Evolutionary conservation across 176 grass and related monocot species (phyloP).

Genomic region (Oryza longistaminata): DNA sequence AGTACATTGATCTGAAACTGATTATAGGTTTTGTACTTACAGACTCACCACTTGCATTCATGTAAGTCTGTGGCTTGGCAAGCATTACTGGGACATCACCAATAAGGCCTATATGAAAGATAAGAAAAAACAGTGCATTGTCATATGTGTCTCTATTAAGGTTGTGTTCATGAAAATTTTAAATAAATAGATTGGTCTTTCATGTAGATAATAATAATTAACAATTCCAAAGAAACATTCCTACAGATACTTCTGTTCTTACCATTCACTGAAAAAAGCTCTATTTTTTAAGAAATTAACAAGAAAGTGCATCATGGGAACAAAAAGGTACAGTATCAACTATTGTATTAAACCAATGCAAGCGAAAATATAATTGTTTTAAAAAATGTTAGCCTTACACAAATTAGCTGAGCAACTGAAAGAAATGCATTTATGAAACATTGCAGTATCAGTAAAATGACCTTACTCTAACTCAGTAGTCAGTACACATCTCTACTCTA

Average conservation of each 20-base stretch:
- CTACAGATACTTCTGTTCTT: not conserved
- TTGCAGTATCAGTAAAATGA: not conserved
- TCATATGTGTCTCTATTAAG: not conserved
- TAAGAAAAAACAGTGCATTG: not conserved
- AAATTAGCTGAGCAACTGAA: not conserved
- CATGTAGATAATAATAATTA: not conserved
- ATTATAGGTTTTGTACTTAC: slow-evolving; percentile 62
- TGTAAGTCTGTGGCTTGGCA: slow-evolving; percentile 89
- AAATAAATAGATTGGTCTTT: slow-evolving; percentile 2
- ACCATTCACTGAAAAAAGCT: not conserved
- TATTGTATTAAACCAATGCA: not conserved
- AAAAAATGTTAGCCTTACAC: not conserved
- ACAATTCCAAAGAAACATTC: not conserved
- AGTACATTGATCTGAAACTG: not conserved
- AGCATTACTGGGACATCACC: slow-evolving; percentile 81
- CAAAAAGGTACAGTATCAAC: not conserved
- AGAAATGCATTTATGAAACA: not conserved
- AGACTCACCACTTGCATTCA: slow-evolving; percentile 99
- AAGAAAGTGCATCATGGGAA: not conserved
- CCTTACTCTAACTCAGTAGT: not conserved
- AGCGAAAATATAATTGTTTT: not conserved
- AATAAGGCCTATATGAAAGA: slow-evolving; percentile 55
- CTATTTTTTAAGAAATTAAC: not conserved
- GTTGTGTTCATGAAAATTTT: not conserved
- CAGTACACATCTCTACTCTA: not conserved